These are phyloP conservation scores for Ogataea trehalophila DNA, from an alignment of 805 yeast genomes.

Conservation along the genomic window DNA sequence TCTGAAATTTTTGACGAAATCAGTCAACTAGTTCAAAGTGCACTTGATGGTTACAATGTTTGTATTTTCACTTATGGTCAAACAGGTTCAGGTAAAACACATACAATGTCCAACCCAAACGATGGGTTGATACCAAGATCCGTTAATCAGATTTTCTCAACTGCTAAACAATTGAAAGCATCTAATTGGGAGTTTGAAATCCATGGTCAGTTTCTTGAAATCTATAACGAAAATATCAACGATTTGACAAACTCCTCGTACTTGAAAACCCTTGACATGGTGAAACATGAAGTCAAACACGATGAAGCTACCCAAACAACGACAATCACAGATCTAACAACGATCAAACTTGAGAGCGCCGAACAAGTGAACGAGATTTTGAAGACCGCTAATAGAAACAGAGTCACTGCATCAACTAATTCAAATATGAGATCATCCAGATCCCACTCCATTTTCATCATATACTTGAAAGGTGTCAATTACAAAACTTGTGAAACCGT, in stretches of 20 bases:
- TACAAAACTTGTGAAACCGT: constrained; percentile 40
- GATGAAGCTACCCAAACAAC: constrained; percentile 52
- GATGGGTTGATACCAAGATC: constrained; percentile 85
- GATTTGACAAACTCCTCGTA: constrained; percentile 51
- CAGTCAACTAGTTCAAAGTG: constrained; percentile 78
- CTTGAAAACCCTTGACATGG: constrained; percentile 14
- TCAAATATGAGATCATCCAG: constrained; percentile 84
- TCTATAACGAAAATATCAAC: constrained; percentile 75
- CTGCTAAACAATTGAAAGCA: constrained; percentile 41
- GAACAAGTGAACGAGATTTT: constrained; percentile 48
- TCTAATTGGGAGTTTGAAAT: constrained; percentile 62
- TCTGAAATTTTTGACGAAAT: constrained; percentile 73
- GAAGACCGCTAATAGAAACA: constrained; percentile 48
- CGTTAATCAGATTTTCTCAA: constrained; percentile 60
- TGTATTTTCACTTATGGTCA: constrained; percentile 97
- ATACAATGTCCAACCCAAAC: constrained; percentile 68
- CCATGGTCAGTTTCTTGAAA: constrained; percentile 78
- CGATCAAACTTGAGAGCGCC: constrained; percentile 37
- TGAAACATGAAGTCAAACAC: constrained; percentile 68
- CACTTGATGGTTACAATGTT: constrained; percentile 84
- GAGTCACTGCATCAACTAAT: constrained; percentile 78
- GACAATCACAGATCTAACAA: constrained; percentile 53
- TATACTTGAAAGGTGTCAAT: constrained; percentile 55
- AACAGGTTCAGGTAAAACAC: constrained; percentile 93
- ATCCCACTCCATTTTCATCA: constrained; percentile 79